phyloP scores from a whole-genome alignment of 331 rosid species.

The Spiraea crenata region DNA sequence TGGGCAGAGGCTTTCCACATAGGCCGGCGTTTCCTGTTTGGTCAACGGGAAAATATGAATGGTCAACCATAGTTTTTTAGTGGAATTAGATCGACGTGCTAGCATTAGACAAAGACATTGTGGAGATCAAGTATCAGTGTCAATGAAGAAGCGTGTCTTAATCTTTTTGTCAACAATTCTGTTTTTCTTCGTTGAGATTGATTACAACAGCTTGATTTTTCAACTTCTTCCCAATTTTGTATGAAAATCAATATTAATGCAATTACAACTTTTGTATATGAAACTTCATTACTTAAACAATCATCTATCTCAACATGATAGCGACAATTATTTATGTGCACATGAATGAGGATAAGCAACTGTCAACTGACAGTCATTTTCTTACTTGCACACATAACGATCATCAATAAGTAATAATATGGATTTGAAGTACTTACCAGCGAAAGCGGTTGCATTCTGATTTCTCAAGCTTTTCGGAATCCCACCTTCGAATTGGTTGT shows the following conservation, averaged over 20 bases:
- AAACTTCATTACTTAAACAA: not conserved
- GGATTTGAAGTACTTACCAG: conserved; percentile 39
- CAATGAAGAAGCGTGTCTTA: not conserved
- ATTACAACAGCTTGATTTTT: not conserved
- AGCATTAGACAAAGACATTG: not conserved
- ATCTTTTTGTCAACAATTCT: not conserved
- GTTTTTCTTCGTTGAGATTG: not conserved
- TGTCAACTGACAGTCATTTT: too few species aligned
- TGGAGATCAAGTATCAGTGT: not conserved
- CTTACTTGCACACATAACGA: too few species aligned
- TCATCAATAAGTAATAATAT: too few species aligned
- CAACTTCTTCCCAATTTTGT: not conserved
- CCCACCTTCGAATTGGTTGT: conserved; percentile 54
- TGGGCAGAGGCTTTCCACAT: conserved; percentile 57
- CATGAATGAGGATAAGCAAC: not conserved
- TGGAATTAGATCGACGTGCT: not conserved
- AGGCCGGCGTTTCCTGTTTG: conserved; percentile 52
- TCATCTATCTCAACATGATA: too few species aligned
- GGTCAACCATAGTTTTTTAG: not conserved
- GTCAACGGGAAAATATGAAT: not conserved
- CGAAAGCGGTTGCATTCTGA: conserved; percentile 24
- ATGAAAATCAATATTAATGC: not conserved
- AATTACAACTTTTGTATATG: not conserved
- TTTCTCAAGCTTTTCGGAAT: conserved; percentile 46
- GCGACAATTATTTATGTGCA: not conserved